Base-by-base conservation (phyloP, 2,329 filamentous ascomycete genomes). In the Hypomyces perniciosus region DNA sequence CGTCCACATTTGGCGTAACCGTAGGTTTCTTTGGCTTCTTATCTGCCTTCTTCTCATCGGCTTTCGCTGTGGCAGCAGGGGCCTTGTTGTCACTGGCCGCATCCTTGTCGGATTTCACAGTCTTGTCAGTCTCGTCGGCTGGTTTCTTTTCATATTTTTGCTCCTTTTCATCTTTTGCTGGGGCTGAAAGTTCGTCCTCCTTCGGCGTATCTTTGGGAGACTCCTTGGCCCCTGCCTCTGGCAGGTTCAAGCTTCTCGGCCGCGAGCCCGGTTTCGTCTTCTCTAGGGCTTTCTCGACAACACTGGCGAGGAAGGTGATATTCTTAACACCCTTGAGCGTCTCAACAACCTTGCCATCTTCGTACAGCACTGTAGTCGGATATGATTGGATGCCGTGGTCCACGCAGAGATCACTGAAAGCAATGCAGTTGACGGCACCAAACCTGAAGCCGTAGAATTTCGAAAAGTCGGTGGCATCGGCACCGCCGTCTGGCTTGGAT, bases 401-500 rank as follows among this genome's bases (percentile, higher is more conserved):
- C 45, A 70, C 67, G 71, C 93, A 99, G 10, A 89, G 74, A 64
- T 95, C 89, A 52, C 81, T 86, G 65, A 85, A 88, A 30, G 88
- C 88, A 47, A 90, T 73, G 68, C 93, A 99, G 71, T 99, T 90
- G 57, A 99, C 72, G 52, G 80, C 82, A 30, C 80, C 92, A 64
- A 99, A 96, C 60, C 88, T 84, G 68, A 96, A 92, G 69, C 92
- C 83, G 70, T 97, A 97, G 67, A 84, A 93, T 49, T 84, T 77
- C 31, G 84, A 83, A 63, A 96, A 96, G 29, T 71, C 69, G 38
- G 77, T 71, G 71, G 77, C 71, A 71, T 81, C 56, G 66, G 75
- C 60, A 71, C 78, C 70, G 72, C 79, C 59, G 68, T 73, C 61
- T 12, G 86, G 85, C 61, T 90, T 85, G 35, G 89, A 93, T 35